These are phyloP conservation scores for Chaetomium strumarium DNA, from an alignment of 2,329 filamentous ascomycete species.

Conservation along the genomic window DNA sequence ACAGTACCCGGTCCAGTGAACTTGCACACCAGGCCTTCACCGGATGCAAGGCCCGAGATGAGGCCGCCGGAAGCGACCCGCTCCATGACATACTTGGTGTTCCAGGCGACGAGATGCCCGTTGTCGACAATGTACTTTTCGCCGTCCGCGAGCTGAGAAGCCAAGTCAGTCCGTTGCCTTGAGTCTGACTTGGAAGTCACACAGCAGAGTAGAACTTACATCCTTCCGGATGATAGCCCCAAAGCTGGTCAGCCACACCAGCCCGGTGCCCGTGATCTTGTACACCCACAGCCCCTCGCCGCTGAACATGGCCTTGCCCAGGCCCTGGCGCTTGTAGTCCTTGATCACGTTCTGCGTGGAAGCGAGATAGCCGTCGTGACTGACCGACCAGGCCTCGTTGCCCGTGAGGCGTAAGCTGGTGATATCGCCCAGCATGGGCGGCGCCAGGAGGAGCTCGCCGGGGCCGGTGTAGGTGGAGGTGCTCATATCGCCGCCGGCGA, in stretches of 20 bases:
- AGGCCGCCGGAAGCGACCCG: slow-evolving; percentile 86
- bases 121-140: slow-evolving; percentile 93
- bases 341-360: slow-evolving; percentile 82
- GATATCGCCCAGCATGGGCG: slow-evolving; percentile 75
- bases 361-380: slow-evolving; percentile 80
- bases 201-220: slow-evolving; percentile 45
- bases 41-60: slow-evolving; percentile 76
- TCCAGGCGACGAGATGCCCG: slow-evolving; percentile 92
- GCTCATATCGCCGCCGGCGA: slow-evolving; percentile 72
- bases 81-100: slow-evolving; percentile 88
- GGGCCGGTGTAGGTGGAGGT: slow-evolving; percentile 81
- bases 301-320: slow-evolving; percentile 88
- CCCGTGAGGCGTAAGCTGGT: slow-evolving; percentile 70
- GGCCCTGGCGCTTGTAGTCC: slow-evolving; percentile 77
- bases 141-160: slow-evolving; percentile 48
- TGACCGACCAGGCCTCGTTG: slow-evolving; percentile 73
- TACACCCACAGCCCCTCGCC: slow-evolving; percentile 91
- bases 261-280: slow-evolving; percentile 71
- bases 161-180: not conserved
- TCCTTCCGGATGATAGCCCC: slow-evolving; percentile 94
- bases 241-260: slow-evolving; percentile 88
- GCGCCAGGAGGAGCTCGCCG: slow-evolving; percentile 81
- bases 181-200: no score
- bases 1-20: slow-evolving; percentile 89
- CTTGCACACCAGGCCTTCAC: slow-evolving; percentile 88